Base-by-base conservation (phyloP, 768 basidiomycete species). In the Cubamyces sp. region DNA sequence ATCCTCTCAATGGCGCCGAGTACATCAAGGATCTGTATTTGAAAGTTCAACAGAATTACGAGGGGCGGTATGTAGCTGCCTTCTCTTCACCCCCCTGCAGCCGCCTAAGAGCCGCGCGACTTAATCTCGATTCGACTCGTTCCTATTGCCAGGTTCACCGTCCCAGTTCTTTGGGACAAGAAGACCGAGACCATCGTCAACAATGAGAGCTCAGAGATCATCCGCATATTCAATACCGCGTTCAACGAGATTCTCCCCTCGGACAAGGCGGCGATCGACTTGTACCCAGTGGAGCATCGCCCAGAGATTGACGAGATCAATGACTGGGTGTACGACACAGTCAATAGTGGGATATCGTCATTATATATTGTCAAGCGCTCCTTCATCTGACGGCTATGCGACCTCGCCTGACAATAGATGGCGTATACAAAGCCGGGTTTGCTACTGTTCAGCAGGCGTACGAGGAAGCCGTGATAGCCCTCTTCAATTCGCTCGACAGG, bases 201-300 rank as follows among this genome's bases (percentile, higher is more conserved):
- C 79, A 99, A 98, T 73, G 96, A 99, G 73, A 90, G 87, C 66
- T 86, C 91, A 2, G 96, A 98, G 76, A 94, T 98, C 72, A 93
- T 98, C 69, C 88, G 96, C 60, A 91, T 96, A 8, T 84, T 98
- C 77, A 98, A 99, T 76, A 82, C 82, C 5, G 88, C 84, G 1
- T 96, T 96, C 79, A 87, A 97, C 73, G 78, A 87, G 18, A 66
- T 90, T 15, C 60, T 96, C 9, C 81, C 91, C 3, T 73, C 79
- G 1, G 88, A 90, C 6, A 84, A 87, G 64, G 86, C 85, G 3
- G 74, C 78, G n/a, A 67, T 90, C 57, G 87, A 96, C 70, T 79
- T 91, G 48, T 98, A 97, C 74, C 96, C 96, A 0, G 77, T 84
- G 61, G 77, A 82, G 3, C 79, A 90, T 25, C 83, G 86, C 52